Evolutionary conservation across 2,329 filamentous ascomycete species (phyloP), one percentile per base, ranked within the genome.

Genomic region (Monascus ruber): DNA sequence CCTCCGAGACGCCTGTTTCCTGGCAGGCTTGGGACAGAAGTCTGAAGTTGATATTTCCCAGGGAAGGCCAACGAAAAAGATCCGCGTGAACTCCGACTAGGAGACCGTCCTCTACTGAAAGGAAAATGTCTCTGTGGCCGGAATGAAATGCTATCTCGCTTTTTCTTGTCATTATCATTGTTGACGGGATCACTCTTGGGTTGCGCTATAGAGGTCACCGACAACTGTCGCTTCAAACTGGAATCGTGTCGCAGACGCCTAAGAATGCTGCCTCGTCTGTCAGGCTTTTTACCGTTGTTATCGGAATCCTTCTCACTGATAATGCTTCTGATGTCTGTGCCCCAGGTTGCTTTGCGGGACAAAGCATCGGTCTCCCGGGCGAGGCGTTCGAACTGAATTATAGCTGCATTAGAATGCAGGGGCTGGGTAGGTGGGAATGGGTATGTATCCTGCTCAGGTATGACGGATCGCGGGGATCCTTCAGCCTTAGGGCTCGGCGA

Each of bases 41-140:
- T 62, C 6, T 70, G 67, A 42, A 83, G 68, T 5, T 81, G 82
- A 29, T 75, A 73, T 44, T 70, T 77, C 33, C 60, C 59, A 26
- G 65, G 66, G 39, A 70, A 56, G 7, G 66, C 63, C 6, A 65
- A 60, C 44, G 69, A 17, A 17, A 17, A 17, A 17, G 65, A 64
- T 42, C 55, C 53, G 5, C 59, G 53, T 4, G 62, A 65, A 37
- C 60, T 62, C 35, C 65, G 48, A 34, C 56, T 60, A 4, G 65
- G 58, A 6, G 64, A 65, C 29, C 61, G 63, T 35, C 37, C 45
- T 63, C 35, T 62, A 54, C 26, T 60, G 57, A 26, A 56, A 49
- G n/a, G 56, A 51, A 35, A 54, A 54, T n/a, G 47, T 42, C 37
- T 44, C 41, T n/a, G 46, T 45, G 1, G 45, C 46, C 11, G 34